Conservation (phyloP, 345 rosid genomes). For the Linum usitatissimum region DNA sequence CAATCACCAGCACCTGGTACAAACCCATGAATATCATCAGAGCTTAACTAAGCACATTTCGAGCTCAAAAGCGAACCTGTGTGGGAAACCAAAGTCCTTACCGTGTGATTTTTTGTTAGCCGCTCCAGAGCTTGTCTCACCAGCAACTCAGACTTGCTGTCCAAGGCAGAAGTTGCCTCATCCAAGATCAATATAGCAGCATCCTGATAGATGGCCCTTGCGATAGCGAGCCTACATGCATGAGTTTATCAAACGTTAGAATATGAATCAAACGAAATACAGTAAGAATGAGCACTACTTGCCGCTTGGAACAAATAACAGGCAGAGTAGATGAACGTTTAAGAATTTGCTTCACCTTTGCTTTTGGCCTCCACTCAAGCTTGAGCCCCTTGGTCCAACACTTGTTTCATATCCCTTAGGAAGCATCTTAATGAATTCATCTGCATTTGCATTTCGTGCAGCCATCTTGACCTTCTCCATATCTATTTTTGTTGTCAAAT, state of each 20-base stretch:
- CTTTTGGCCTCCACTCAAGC: conserved; percentile 90
- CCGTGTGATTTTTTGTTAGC: conserved; percentile 72
- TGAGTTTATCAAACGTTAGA: not conserved
- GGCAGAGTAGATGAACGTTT: too few relatives aligned
- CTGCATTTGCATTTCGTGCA: conserved; percentile 73
- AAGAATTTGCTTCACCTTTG: conserved; percentile 48
- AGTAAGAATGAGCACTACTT: not conserved
- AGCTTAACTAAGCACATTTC: not conserved
- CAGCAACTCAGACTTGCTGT: conserved; percentile 75
- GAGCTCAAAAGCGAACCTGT: not conserved
- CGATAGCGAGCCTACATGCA: conserved; percentile 71
- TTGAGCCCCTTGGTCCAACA: conserved; percentile 84
- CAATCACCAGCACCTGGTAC: conserved; percentile 65
- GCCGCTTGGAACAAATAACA: too few relatives aligned
- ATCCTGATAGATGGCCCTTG: conserved; percentile 81
- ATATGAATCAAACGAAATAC: not conserved
- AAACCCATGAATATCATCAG: not conserved
- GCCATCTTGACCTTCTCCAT: conserved; percentile 68
- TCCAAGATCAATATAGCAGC: conserved; percentile 77
- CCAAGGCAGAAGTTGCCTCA: conserved; percentile 97
- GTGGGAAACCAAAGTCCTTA: conserved; percentile 16
- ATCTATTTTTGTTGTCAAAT: conserved; percentile 48
- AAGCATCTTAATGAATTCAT: conserved; percentile 69
- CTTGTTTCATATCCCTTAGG: conserved; percentile 64
- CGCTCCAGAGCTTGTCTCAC: conserved; percentile 79